Base-by-base conservation (phyloP, 2,329 filamentous ascomycete genomes). In the Pestalotiopsis fici region DNA sequence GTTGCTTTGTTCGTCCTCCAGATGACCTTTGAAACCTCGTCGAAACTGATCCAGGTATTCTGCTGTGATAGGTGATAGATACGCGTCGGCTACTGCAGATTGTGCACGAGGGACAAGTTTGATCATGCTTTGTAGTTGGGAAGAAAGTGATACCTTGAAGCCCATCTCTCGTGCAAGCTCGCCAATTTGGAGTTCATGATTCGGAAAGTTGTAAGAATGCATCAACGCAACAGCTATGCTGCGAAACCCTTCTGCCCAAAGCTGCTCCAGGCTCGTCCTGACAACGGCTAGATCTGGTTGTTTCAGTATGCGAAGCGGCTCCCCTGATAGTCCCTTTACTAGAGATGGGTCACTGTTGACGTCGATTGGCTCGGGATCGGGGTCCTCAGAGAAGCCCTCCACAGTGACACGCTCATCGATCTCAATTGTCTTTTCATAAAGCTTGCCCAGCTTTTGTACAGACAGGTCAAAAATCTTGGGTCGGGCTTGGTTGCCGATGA, bases 401-500 rank as follows among this genome's bases (percentile, higher is more conserved):
- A 92, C 78, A 1, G 91, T 93, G 5, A 93, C 89, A 50, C 91
- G 82, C 80, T 93, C 91, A 66, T 92, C 88, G 28, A 93, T 84
- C 78, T 93, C 91, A 12, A 93, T 78, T 0, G 93, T 91, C 55
- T 80, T 84, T 68, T 90, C 86, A 75, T 93, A 92, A 0, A 94
- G 82, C 7, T 90, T 87, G 66, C 91, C 87, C 1, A 91, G 87
- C 71, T 91, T 90, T 65, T 84, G 82, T 64, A 93, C 91, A 28
- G 87, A 87, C 15, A 94, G 81, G 73, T 92, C 90, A 70, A 93
- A 94, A 64, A 94, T 89, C 69, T 90, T 88, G 3, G 91, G 91
- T 35, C 91, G 84, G 5, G 87, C 88, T 77, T 93, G 91, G 73
- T 93, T 92, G 3, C 91, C 91, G 75, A 94, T 93, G 65, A 87